Percentiles rank a stretch among this genome's conserved stretches.
phyloP scores from a whole-genome alignment of 352 stramenopile genomes.

The Globisporangium lucens region DNA sequence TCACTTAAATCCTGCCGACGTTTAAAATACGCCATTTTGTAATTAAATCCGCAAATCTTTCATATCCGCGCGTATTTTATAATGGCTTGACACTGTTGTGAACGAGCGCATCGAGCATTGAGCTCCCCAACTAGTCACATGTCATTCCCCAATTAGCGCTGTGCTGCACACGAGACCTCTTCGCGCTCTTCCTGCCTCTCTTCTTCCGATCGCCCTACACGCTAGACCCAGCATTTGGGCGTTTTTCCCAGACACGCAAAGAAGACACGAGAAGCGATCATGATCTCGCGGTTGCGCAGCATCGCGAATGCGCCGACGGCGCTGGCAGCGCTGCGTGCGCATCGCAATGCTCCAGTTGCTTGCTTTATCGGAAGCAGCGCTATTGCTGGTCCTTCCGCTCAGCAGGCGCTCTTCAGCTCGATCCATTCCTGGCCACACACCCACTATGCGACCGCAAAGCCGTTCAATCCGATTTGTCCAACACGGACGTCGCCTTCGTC shows the following conservation, averaged over 20 bases:
- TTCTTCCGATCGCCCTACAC: no score
- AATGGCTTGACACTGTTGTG: no score
- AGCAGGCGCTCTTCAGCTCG: slow-evolving; percentile 7
- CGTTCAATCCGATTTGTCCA: background rate
- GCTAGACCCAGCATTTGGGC: no score
- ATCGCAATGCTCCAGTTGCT: background rate
- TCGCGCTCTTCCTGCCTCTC: no score
- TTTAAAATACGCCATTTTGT: no score
- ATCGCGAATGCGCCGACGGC: background rate
- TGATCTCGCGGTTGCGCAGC: slow-evolving; percentile 11
- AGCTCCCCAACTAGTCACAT: no score
- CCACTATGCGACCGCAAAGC: background rate
- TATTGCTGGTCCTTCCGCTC: background rate
- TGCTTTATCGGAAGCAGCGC: background rate
- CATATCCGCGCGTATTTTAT: no score
- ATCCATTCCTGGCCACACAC: background rate
- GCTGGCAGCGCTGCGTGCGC: background rate
- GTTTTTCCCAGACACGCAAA: background rate
- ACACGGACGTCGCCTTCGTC: background rate
- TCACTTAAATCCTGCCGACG: no score
- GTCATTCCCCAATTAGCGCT: no score
- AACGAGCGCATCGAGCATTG: no score
- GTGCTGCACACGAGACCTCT: no score
- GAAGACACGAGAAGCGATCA: slow-evolving; percentile 2
- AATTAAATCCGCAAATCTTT: no score